Percentiles rank a stretch among this genome's conserved stretches.
Evolutionary conservation across 1,284 basidiomycete species (phyloP).

Genomic region (Dichomitus squalens): DNA sequence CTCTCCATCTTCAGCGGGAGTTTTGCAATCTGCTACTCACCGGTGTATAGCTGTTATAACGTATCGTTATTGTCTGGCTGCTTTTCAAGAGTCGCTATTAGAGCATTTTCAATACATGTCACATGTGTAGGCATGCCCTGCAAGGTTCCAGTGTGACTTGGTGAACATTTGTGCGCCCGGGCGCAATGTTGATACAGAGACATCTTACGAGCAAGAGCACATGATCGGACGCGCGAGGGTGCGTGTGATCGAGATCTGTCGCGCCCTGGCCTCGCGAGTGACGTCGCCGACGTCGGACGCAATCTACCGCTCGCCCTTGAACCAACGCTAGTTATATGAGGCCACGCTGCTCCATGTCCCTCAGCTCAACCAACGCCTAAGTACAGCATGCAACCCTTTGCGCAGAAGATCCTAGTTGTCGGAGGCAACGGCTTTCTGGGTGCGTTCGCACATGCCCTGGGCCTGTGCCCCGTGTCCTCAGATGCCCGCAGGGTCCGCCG

Average conservation of each 20-base stretch:
- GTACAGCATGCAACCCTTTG: constrained; percentile 31
- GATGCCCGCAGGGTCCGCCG: constrained; percentile 74
- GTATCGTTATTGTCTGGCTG: constrained; percentile 17
- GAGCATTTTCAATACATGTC: neutral
- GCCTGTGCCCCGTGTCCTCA: neutral
- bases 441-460: constrained; percentile 33
- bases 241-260: neutral
- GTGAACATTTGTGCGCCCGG: too few species aligned
- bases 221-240: neutral
- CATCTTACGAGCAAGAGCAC: too few species aligned
- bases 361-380: neutral
- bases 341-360: neutral
- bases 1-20: constrained; percentile 5
- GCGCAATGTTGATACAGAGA: too few species aligned
- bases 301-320: too few species aligned
- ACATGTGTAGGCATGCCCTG: too few species aligned
- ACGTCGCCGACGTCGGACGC: neutral
- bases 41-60: constrained; percentile 17
- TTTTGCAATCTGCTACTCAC: constrained; percentile 16
- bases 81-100: neutral
- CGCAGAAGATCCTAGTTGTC: constrained; percentile 79
- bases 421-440: constrained; percentile 97
- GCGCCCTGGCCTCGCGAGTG: neutral
- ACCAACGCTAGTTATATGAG: neutral
- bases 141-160: too few species aligned